These are phyloP conservation scores for Lepraria neglecta DNA, from an alignment of 495 filamentous ascomycete genomes.

Conservation along the genomic window DNA sequence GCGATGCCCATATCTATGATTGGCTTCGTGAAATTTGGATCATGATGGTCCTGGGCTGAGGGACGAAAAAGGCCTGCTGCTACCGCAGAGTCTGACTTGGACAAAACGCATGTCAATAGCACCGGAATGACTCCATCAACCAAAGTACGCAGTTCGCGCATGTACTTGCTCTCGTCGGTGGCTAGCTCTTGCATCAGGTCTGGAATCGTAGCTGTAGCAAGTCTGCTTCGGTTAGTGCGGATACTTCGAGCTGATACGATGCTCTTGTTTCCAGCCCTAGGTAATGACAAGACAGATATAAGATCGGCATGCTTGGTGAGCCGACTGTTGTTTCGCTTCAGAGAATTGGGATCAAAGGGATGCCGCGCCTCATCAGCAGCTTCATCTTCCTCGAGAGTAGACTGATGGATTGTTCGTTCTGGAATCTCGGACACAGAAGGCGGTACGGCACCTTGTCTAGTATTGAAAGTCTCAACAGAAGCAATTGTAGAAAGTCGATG, in stretches of 20 bases:
- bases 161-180: conserved; percentile 82
- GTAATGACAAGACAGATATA: conserved; percentile 81
- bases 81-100: conserved; percentile 57
- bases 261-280: conserved; percentile 59
- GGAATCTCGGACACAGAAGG: conserved; percentile 35
- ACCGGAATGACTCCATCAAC: conserved; percentile 97
- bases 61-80: conserved; percentile 63
- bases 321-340: conserved; percentile 50
- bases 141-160: conserved; percentile 84
- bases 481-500: conserved; percentile 69
- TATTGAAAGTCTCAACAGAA: conserved; percentile 56
- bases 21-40: conserved; percentile 67
- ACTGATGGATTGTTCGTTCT: conserved; percentile 15
- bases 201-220: conserved; percentile 57
- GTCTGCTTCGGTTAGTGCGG: conserved; percentile 60
- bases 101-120: conserved; percentile 76
- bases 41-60: conserved; percentile 45
- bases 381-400: conserved; percentile 9
- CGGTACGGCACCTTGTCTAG: conserved; percentile 28
- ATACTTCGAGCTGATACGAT: conserved; percentile 65
- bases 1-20: conserved; percentile 93
- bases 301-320: conserved; percentile 90
- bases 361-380: conserved; percentile 37
- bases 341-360: conserved; percentile 38
- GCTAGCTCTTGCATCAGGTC: conserved; percentile 76